These are phyloP conservation scores for Eucalyptus albens DNA, from an alignment of 345 rosid species.

Conservation along the genomic window DNA sequence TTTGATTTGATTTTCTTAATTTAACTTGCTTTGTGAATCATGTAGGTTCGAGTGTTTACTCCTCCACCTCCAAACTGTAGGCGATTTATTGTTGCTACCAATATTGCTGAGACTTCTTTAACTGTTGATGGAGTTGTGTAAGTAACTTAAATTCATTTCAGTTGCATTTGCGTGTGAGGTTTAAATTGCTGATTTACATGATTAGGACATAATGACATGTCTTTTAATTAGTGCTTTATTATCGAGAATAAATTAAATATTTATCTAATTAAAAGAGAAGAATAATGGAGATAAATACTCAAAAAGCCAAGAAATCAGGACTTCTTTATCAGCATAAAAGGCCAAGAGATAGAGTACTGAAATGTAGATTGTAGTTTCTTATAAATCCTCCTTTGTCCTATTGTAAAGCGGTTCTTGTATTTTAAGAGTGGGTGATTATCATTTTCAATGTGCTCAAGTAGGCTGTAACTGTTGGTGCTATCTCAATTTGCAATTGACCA, in stretches of 20 bases:
- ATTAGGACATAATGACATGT: too few relatives aligned
- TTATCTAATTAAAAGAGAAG: not conserved
- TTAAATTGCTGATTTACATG: not conserved
- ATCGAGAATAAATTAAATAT: not conserved
- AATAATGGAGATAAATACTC: not conserved
- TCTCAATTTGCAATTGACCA: not conserved
- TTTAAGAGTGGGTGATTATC: not conserved
- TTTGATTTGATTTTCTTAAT: not conserved
- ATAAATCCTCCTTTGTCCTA: not conserved
- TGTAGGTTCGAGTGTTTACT: conserved; percentile 90
- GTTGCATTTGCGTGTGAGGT: not conserved
- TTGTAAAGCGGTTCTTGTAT: not conserved
- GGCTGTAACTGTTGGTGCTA: not conserved
- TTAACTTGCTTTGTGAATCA: not conserved
- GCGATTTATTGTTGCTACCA: conserved; percentile 86
- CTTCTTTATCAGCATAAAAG: not conserved
- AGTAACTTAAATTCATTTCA: conserved; percentile 7
- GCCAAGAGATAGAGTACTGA: not conserved
- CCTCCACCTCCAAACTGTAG: conserved; percentile 94
- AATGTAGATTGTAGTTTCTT: not conserved
- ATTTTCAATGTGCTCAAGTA: not conserved
- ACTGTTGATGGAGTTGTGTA: conserved; percentile 99
- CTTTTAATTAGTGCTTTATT: not conserved
- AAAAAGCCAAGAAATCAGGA: not conserved
- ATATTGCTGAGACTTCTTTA: conserved; percentile 96